Evolutionary conservation across 2,329 filamentous ascomycete species (phyloP), one percentile per base, ranked within the genome.

Genomic region (Colletotrichum euphorbiae): DNA sequence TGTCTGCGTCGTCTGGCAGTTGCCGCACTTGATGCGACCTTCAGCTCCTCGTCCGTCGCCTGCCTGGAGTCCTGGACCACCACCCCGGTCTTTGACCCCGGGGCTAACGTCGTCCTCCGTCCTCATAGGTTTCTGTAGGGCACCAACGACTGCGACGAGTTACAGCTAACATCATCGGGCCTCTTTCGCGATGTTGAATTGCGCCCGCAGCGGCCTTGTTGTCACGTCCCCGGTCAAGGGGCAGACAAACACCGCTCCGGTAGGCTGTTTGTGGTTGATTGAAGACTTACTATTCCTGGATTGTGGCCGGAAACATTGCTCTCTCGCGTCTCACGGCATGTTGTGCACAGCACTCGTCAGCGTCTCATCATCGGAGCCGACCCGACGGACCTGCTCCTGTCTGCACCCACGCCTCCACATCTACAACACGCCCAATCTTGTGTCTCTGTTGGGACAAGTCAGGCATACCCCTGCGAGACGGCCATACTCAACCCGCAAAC

Each of bases 291-390:
- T 59, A 59, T 59, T 59, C 58, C 36, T 61, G 58, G 58, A 42
- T 40, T 46, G 13, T 15, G 8, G 12, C 4, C 57, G 17, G 46
- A 61, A 33, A 19, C 46, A 21, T 31, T 64, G n/a, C 36, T 58
- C 38, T 17, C 13, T 46, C 52, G 55, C 56, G 19, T 60, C 45
- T 50, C 45, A 60, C 57, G n/a, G 45, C 57, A 15, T 15, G 11
- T 21, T 36, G 38, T 21, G 24, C 59, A 43, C 43, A 67, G 6
- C 31, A 54, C 43, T 57, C 45, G 64, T 40, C 59, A 64, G 28
- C 61, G 46, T 65, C 40, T 36, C 54, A 24, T 59, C 51, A 40
- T 68, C 65, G 61, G 61, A 68, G 61, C 65, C 61, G 54, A 68
- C 46, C 52, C 54, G 40, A 65, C 60, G 54, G 61, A 59, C 24